These are phyloP conservation scores for Cetradonia linearis DNA, from an alignment of 495 filamentous ascomycete species.

Conservation along the genomic window DNA sequence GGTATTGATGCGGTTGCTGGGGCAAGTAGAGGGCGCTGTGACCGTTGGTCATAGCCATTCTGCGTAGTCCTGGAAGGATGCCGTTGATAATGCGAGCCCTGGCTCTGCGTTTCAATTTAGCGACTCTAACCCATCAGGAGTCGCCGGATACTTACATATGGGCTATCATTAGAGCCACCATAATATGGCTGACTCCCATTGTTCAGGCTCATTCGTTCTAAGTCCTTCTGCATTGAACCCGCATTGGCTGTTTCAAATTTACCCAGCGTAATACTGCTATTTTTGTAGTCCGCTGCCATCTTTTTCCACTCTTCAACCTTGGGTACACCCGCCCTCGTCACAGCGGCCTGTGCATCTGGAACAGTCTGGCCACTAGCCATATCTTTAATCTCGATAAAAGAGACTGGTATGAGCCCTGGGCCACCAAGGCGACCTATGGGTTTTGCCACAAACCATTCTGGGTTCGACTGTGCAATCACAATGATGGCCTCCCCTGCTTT, in stretches of 20 bases:
- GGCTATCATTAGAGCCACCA: constrained; percentile 31
- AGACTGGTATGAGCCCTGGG: constrained; percentile 90
- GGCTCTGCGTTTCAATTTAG: constrained; percentile 10
- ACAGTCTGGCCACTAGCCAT: constrained; percentile 82
- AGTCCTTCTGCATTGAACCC: constrained; percentile 50
- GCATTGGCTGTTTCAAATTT: constrained; percentile 58
- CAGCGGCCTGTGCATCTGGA: constrained; percentile 72
- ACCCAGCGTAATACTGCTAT: constrained; percentile 91
- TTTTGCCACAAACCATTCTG: constrained; percentile 99
- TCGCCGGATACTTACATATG: constrained; percentile 35
- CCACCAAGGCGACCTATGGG: constrained; percentile 91
- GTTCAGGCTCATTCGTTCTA: constrained; percentile 70
- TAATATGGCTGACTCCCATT: constrained; percentile 38
- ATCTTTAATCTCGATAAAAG: constrained; percentile 92
- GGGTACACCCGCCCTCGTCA: constrained; percentile 84
- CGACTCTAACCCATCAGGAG: constrained; percentile 10
- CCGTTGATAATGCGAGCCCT: constrained; percentile 35
- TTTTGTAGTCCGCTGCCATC: constrained; percentile 98
- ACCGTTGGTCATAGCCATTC: constrained; percentile 26
- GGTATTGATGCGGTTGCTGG: constrained; percentile 77
- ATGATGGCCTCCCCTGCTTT: constrained; percentile 94
- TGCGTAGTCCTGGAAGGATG: constrained; percentile 38
- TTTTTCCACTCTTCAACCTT: constrained; percentile 99
- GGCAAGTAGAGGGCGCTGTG: constrained; percentile 35
- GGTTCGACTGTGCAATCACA: constrained; percentile 97